Evolutionary conservation across 2,329 filamentous ascomycete genomes (phyloP), one percentile per base, ranked within the genome.

Genomic region (Fusarium hainanense): DNA sequence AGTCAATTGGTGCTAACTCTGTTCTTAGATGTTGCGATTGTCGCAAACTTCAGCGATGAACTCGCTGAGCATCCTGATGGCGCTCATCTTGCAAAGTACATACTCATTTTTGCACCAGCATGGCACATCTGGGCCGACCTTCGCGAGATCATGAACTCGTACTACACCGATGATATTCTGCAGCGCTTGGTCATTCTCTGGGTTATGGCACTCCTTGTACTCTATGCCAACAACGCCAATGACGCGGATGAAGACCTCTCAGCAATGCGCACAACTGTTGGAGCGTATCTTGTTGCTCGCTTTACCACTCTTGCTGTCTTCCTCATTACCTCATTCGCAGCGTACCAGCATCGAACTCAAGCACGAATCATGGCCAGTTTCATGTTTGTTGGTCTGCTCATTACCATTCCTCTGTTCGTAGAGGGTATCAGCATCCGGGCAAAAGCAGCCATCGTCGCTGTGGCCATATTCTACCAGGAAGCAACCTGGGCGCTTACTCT

Each of bases 111-210:
- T 40, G 77, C 82, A 10, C 82, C 82, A 12, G 82, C 83, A 58
- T 85, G 83, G 83, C 81, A 85, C 63, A 81, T 85, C 50, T 85
- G 83, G 84, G 79, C 78, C 42, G 84, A 85, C 63, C 76, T 85
- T 20, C 81, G 83, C 63, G 83, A 85, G 73, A 76, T 85, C 58
- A 85, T 85, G 82, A 85, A 85, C 73, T 83, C 82, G 10, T 85
- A 84, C 75, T 85, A 85, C 73, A 85, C 82, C 54, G 84, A 85
- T 63, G 84, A 85, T 66, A 70, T 85, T 21, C 65, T 79, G 3
- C 84, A 85, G 69, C 81, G 84, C 10, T 70, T 83, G 30, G 71
- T 83, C 27, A 82, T 85, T 55, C 78, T 85, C n/a, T 85, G 83
- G 82, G 79, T 85, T 57, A 85, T 85, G 84, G 81, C 83, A 5